Conservation (phyloP, 352 stramenopile species). For the Pythium utonaiense region DNA sequence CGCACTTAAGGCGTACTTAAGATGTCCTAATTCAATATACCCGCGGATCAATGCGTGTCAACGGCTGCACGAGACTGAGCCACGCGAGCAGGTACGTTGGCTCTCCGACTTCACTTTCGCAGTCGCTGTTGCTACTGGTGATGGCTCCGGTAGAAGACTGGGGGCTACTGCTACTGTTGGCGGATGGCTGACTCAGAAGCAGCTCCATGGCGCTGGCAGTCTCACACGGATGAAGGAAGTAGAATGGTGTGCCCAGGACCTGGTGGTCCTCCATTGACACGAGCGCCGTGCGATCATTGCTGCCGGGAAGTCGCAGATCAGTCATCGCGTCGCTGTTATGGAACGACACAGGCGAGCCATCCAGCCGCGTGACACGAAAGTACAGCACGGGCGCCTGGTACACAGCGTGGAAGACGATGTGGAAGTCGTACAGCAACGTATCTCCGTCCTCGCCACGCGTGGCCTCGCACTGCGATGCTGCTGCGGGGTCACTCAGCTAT, state of each 20-base stretch:
- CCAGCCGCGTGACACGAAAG: conserved; percentile 39
- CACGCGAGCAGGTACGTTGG: conserved; percentile 57
- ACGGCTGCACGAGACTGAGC: conserved; percentile 70
- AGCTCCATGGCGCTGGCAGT: conserved; percentile 64
- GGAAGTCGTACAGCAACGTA: conserved; percentile 61
- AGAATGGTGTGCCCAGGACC: conserved; percentile 61
- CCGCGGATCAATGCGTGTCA: conserved; percentile 48
- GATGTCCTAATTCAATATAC: conserved; percentile 25
- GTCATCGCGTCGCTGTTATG: not conserved
- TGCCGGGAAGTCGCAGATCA: conserved; percentile 34
- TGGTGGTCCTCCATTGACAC: conserved; percentile 71
- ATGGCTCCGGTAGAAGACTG: too few species aligned
- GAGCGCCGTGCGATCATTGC: conserved; percentile 28
- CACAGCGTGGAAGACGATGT: conserved; percentile 77
- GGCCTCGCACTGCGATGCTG: not conserved
- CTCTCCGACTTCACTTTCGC: too few species aligned
- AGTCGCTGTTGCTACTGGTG: too few species aligned
- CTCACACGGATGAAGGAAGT: conserved; percentile 78
- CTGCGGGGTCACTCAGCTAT: conserved; percentile 9
- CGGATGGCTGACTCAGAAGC: conserved; percentile 29
- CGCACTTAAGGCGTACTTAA: conserved; percentile 19
- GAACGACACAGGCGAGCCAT: conserved; percentile 35
- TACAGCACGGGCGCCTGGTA: conserved; percentile 78
- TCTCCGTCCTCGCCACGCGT: conserved; percentile 4
- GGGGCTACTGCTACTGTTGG: not conserved